phyloP scores from a whole-genome alignment of 768 basidiomycete species.

The Tephrocybe rancida region DNA sequence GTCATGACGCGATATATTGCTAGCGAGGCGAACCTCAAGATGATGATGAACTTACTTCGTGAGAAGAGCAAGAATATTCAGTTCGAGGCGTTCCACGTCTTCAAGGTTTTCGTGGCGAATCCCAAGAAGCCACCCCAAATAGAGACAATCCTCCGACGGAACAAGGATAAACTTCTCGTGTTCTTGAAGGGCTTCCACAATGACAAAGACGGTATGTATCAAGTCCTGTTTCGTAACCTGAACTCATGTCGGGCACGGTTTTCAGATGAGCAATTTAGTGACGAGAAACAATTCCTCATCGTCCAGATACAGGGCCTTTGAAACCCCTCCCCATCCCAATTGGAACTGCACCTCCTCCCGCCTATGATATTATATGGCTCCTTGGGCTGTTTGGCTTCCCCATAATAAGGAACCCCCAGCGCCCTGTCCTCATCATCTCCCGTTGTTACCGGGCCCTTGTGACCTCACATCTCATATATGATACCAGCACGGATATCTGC shows the following conservation, averaged over 20 bases:
- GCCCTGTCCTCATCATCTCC: neutral
- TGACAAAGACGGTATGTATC: conserved; percentile 87
- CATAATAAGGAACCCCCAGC: no score
- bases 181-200: conserved; percentile 97
- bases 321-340: conserved; percentile 6
- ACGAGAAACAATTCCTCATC: conserved; percentile 97
- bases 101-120: conserved; percentile 99
- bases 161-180: conserved; percentile 89
- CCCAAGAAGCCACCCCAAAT: conserved; percentile 99
- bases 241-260: neutral
- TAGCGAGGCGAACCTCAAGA: conserved; percentile 94
- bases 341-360: neutral
- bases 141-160: conserved; percentile 85
- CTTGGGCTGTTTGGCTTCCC: no score
- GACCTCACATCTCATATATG: neutral
- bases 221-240: neutral
- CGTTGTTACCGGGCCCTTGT: neutral
- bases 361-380: no score
- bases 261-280: conserved; percentile 93
- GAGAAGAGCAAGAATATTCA: conserved; percentile 99
- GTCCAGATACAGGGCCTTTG: conserved; percentile 85
- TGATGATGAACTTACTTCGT: conserved; percentile 99
- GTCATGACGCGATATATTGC: conserved; percentile 99
- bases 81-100: conserved; percentile 99
- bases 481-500: conserved; percentile 15